Evolutionary conservation across 1,139 yeast species (phyloP), one percentile per base, ranked within the genome.

Genomic region (Saccharomyces hybrid): DNA sequence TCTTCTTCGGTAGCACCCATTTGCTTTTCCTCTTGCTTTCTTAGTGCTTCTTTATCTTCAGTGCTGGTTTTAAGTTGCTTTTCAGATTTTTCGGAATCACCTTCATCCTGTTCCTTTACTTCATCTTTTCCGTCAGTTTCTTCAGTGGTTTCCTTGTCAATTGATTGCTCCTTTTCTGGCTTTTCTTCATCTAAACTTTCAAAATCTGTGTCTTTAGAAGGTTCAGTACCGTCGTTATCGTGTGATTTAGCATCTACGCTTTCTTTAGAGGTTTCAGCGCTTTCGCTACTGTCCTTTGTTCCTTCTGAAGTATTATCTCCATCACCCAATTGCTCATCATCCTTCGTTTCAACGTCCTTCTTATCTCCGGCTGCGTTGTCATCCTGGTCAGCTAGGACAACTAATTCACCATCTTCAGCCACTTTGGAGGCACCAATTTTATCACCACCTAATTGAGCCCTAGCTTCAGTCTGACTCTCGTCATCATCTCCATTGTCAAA

Each of bases 1-100:
- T 69, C 72, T 27, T 60, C 59, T 50, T 63, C 66, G 11, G 48
- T 48, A 30, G 50, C 47, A 32, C 48, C 50, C 50, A 50, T 32
- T 26, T 46, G 47, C 27, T 34, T 47, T 32, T 47, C 52, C 5
- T 47, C 47, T 46, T 50, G 44, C 13, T 38, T 38, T 38, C 44
- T 38, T 38, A 38, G 25, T 38, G 25, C 44, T 20, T 38, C 44
- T 38, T 38, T 38, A 8, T 16, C 44, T 38, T 38, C 44, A 38
- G 9, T 6, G 13, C 25, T 11, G 9, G 56, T 54, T 30, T 59
- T 60, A 23, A 46, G 56, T 41, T 58, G 41, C 32, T 59, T 48
- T n/a, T 31, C 14, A 5, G 47, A 42, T 23, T 57, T 59, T 26
- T 46, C 31, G 4, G 31, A 50, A 16, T 49, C 50, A 16, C 31